Percentiles rank a stretch among this genome's conserved stretches.
Conservation (phyloP, 306 rosid genomes). For the Rubus idaeus region DNA sequence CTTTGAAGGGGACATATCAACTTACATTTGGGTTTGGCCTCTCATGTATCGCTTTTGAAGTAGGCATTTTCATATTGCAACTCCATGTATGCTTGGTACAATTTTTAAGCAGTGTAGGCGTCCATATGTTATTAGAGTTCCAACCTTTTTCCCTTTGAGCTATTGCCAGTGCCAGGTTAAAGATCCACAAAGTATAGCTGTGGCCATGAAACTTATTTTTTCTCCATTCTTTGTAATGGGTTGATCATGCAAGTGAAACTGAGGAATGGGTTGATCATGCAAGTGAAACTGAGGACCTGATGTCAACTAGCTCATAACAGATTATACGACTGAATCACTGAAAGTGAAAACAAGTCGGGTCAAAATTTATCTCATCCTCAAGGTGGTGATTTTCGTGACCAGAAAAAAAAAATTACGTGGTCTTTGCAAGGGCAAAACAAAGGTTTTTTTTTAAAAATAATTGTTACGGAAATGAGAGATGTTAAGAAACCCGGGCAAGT, state of each 20-base stretch:
- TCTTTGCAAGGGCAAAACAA: no score
- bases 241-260: not conserved
- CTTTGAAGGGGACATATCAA: slow-evolving; percentile 7
- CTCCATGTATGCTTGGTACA: not conserved
- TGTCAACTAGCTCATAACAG: not conserved
- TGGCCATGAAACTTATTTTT: not conserved
- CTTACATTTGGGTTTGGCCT: not conserved
- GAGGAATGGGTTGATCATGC: not conserved
- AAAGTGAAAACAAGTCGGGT: no score
- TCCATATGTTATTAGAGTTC: not conserved
- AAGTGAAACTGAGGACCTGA: not conserved
- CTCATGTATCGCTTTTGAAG: not conserved
- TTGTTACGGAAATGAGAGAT: no score
- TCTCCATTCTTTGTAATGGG: not conserved
- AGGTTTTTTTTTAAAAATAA: no score
- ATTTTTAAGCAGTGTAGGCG: slow-evolving; percentile 1
- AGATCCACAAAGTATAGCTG: not conserved
- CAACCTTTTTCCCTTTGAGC: not conserved
- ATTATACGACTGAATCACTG: not conserved
- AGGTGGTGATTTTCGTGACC: no score
- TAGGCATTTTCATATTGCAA: not conserved
- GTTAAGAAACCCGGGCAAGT: no score
- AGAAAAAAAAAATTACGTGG: no score
- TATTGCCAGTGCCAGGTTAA: not conserved
- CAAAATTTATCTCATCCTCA: no score